Evolutionary conservation across 2,329 filamentous ascomycete species (phyloP), one percentile per base, ranked within the genome.

Genomic region (Cytospora piceicola): DNA sequence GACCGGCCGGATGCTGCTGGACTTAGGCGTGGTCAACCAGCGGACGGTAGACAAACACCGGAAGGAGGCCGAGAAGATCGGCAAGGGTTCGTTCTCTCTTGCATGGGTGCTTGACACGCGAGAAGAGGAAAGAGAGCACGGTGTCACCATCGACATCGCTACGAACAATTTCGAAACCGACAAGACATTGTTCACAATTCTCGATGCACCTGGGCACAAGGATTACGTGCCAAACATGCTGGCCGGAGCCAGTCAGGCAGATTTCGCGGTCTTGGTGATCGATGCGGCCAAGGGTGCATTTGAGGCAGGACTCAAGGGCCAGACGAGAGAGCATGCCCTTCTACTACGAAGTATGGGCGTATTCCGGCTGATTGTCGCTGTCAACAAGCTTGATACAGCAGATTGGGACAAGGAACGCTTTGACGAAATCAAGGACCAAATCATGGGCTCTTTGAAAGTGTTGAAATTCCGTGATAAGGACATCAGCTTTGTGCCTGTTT

Each of bases 201-300:
- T 99, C 5, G 95, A 99, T 75, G 94, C 95, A 0, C 95, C 95
- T 0, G 95, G 95, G 0, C 95, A 99, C 77, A 87, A 89, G 67
- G 95, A 99, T 75, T 99, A 98, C 74, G 93, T 99, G 24, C 95
- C 95, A 0, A 99, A 97, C 76, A 99, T 99, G 95, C 97, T 99
- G 75, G 94, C 94, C 2, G 95, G 95, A 17, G 93, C 94, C 4
- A 95, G 92, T 66, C 94, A 97, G 77, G 96, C 95, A 12, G 95
- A 99, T 75, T 95, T 98, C 77, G 95, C 94, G 0, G 90, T 99
- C 0, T 82, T 99, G 3, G 95, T 99, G 24, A 92, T 99, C 67
- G 95, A 99, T 75, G 91, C 94, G 5, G 90, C 91, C 65, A 92
- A 88, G 0, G 95, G 94, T 39, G 94, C 94, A 39, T 97, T 98